Conservation (phyloP, 495 filamentous ascomycete genomes). For the Penicillium parvum region DNA sequence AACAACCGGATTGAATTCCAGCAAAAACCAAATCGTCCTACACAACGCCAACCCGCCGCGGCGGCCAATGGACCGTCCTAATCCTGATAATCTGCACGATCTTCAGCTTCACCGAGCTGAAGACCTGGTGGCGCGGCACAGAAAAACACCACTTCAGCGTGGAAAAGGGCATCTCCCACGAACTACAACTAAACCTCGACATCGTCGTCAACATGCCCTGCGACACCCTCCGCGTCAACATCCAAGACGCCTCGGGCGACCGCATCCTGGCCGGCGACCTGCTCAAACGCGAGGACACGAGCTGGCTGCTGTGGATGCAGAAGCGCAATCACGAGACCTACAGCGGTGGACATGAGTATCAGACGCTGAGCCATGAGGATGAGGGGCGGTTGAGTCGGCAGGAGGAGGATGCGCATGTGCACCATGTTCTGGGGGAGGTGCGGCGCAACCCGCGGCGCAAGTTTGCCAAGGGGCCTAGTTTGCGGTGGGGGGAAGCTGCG, state of each 20-base stretch:
- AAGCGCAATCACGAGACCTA: constrained; percentile 66
- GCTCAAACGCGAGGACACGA: constrained; percentile 71
- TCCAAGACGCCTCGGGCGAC: constrained; percentile 93
- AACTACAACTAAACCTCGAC: constrained; percentile 92
- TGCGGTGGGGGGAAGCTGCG: constrained; percentile 51
- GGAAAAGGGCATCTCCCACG: constrained; percentile 84
- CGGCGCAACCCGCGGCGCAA: constrained; percentile 43
- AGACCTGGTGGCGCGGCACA: constrained; percentile 74
- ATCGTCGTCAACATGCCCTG: constrained; percentile 90
- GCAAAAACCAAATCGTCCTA: constrained; percentile 97
- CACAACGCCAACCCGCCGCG: constrained; percentile 70
- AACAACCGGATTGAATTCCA: constrained; percentile 34
- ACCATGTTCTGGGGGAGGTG: constrained; percentile 49
- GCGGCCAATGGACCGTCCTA: constrained; percentile 88
- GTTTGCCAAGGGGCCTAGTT: constrained; percentile 63
- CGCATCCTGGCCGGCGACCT: constrained; percentile 76
- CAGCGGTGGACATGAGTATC: constrained; percentile 46
- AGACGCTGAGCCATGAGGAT: constrained; percentile 46
- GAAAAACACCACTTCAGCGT: constrained; percentile 89
- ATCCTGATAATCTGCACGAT: constrained; percentile 67
- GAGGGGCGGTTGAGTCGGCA: constrained; percentile 36
- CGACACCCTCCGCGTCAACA: constrained; percentile 85
- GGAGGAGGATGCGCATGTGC: constrained; percentile 50
- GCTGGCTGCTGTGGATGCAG: constrained; percentile 78
- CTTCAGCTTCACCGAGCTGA: constrained; percentile 72